A percentile compares a stretch with the other conserved stretches of the same genome.
phyloP scores from a whole-genome alignment of 2,329 filamentous ascomycete genomes.

The Alternaria brassicae region DNA sequence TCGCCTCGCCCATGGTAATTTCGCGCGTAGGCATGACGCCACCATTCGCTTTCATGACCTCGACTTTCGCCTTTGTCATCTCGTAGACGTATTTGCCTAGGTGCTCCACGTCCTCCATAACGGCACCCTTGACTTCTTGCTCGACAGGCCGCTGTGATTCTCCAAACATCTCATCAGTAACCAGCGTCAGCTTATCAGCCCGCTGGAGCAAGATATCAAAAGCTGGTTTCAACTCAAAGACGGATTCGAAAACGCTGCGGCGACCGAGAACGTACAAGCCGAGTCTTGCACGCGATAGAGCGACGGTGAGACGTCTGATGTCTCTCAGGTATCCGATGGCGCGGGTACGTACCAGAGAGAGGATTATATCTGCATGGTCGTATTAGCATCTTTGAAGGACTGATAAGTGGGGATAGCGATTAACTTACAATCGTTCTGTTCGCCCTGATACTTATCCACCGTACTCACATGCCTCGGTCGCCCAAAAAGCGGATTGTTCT shows the following conservation, averaged over 20 bases:
- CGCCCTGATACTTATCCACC: slow-evolving; percentile 98
- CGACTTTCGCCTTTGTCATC: slow-evolving; percentile 81
- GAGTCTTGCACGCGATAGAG: slow-evolving; percentile 87
- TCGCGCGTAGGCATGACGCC: slow-evolving; percentile 47
- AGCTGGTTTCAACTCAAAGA: slow-evolving; percentile 84
- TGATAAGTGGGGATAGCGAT: not conserved
- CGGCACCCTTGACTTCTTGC: slow-evolving; percentile 58
- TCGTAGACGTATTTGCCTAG: slow-evolving; percentile 95
- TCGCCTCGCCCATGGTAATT: slow-evolving; percentile 43
- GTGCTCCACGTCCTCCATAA: slow-evolving; percentile 93
- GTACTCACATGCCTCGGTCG: slow-evolving; percentile 89
- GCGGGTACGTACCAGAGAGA: slow-evolving; percentile 88
- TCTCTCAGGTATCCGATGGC: slow-evolving; percentile 92
- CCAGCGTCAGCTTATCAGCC: slow-evolving; percentile 81
- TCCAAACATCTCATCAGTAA: slow-evolving; percentile 82
- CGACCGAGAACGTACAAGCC: slow-evolving; percentile 93
- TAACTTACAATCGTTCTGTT: slow-evolving; percentile 95
- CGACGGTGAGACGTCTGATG: slow-evolving; percentile 90
- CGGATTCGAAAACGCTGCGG: slow-evolving; percentile 84
- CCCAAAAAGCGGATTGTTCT: slow-evolving; percentile 83
- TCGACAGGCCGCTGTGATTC: slow-evolving; percentile 64
- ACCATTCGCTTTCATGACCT: slow-evolving; percentile 59
- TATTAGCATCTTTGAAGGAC: slow-evolving; percentile 12
- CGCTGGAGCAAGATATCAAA: slow-evolving; percentile 79
- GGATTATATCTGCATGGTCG: slow-evolving; percentile 74